Base-by-base conservation (phyloP, 768 basidiomycete species). In the Lentinula sp. region DNA sequence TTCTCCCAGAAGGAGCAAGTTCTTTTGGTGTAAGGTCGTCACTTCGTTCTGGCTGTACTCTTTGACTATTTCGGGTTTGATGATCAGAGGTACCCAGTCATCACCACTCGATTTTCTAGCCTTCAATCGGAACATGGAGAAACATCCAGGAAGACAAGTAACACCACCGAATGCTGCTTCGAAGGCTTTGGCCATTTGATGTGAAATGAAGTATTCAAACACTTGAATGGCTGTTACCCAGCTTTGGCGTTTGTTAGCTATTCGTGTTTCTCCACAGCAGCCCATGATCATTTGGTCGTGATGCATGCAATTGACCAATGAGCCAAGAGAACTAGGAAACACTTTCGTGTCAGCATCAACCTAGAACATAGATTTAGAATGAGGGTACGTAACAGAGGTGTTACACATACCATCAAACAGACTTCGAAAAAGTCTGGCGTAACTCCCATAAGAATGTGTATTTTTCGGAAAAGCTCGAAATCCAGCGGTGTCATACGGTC, bases 201-300 rank as follows among this genome's bases (percentile, higher is more conserved):
- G 97, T 40, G 95, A 98, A 70, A 99, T 98, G 75, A 98, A 99
- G 74, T 99, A 99, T 71, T 95, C 93, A 70, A 94, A 95, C 45
- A 98, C 96, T 72, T 99, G 97, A 68, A 99, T 99, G 53, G 90
- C 88, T 1, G 97, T 98, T 23, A 99, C 95, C 97, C 97, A 99
- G 21, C 94, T 95, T 63, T 94, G 86, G 23, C 95, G 89, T 71
- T 99, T 99, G 81, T 99, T 99, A 49, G 93, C 95, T 74, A 99
- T 97, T 28, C 96, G 89, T 4, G 97, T 99, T 73, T 99, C 97
- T 54, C 97, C 97, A 70, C 97, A 98, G 35, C 95, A 91, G 34
- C 97, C 97, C 97, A 99, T 99, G 71, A 98, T 95, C 86, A 95
- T 85, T 70, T 89, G 92, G 74, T 99, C 97, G 72, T 97, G 91